A percentile compares a stretch with the other conserved stretches of the same genome.
phyloP scores from a whole-genome alignment of 2,329 filamentous ascomycete species.

The Pestalotiopsis sp. region DNA sequence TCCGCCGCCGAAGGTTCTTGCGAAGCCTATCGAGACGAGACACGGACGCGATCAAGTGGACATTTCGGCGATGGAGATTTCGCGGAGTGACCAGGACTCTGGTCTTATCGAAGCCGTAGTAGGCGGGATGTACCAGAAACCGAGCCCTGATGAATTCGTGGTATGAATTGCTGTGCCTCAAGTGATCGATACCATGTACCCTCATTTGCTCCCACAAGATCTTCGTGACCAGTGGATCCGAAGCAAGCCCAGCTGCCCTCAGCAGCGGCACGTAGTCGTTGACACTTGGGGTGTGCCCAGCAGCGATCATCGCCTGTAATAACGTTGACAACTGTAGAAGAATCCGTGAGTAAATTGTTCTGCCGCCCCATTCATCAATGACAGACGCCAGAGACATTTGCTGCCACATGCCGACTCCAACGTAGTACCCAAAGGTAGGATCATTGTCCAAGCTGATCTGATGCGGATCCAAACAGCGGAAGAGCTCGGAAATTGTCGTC shows the following conservation, averaged over 20 bases:
- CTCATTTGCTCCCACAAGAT: conserved; percentile 36
- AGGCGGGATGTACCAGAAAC: conserved; percentile 45
- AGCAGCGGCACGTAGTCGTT: conserved; percentile 47
- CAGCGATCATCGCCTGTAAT: conserved; percentile 29
- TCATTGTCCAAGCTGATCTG: conserved; percentile 50
- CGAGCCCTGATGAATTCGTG: conserved; percentile 48
- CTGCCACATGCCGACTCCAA: conserved; percentile 40
- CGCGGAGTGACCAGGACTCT: conserved; percentile 40
- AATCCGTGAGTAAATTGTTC: conserved; percentile 39
- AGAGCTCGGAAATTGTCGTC: conserved; percentile 61
- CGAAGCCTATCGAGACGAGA: conserved; percentile 24
- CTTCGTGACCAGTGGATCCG: conserved; percentile 35
- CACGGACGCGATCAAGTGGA: not conserved
- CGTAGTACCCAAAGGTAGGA: conserved; percentile 38
- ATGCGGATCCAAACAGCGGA: conserved; percentile 62
- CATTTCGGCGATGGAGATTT: conserved; percentile 30
- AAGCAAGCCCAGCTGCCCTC: conserved; percentile 47
- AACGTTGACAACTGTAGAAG: conserved; percentile 36
- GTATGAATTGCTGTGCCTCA: conserved; percentile 29
- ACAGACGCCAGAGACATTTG: conserved; percentile 36
- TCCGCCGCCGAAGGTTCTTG: conserved; percentile 12
- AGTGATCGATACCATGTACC: conserved; percentile 18
- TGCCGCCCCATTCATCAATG: conserved; percentile 45
- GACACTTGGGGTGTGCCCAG: conserved; percentile 27
- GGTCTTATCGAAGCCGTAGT: conserved; percentile 45